These are phyloP conservation scores for Xylariaceae sp. DNA, from an alignment of 2,329 filamentous ascomycete species.

Conservation along the genomic window DNA sequence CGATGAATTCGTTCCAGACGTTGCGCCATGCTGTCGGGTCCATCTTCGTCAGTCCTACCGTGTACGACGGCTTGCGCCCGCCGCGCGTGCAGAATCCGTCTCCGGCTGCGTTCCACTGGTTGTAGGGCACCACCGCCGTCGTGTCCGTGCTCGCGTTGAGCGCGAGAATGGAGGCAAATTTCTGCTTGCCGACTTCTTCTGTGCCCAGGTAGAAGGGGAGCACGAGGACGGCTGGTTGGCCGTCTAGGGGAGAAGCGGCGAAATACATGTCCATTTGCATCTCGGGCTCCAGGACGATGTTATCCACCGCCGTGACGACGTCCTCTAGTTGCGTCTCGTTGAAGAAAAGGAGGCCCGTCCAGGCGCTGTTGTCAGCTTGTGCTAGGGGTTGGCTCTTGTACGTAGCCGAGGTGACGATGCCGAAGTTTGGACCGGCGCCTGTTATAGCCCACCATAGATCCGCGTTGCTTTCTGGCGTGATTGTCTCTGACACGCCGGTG, in stretches of 20 bases:
- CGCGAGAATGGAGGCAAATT: constrained; percentile 36
- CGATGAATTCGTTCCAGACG: constrained; percentile 38
- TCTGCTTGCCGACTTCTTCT: constrained; percentile 28
- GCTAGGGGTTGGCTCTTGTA: constrained; percentile 24
- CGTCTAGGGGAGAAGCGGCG: constrained; percentile 21
- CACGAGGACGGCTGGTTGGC: constrained; percentile 26
- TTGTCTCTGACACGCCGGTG: constrained; percentile 25
- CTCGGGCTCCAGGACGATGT: constrained; percentile 34
- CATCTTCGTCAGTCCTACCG: constrained; percentile 34
- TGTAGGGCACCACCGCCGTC: constrained; percentile 34
- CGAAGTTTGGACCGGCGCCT: constrained; percentile 49
- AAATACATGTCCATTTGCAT: constrained; percentile 37
- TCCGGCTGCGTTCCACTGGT: constrained; percentile 38
- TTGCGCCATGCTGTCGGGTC: constrained; percentile 36
- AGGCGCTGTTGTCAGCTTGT: constrained; percentile 23
- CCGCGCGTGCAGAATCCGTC: constrained; percentile 37
- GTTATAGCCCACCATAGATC: constrained; percentile 48
- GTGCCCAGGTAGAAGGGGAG: constrained; percentile 34
- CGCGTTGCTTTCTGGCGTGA: constrained; percentile 25
- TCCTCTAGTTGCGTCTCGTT: constrained; percentile 29
- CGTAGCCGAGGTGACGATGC: constrained; percentile 41
- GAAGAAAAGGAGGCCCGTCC: constrained; percentile 27
- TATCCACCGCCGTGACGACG: constrained; percentile 36
- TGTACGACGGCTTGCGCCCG: constrained; percentile 39
- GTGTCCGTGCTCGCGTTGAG: constrained; percentile 31